These are phyloP conservation scores for Pulveroboletus sp. DNA, from an alignment of 768 basidiomycete genomes.

Conservation along the genomic window DNA sequence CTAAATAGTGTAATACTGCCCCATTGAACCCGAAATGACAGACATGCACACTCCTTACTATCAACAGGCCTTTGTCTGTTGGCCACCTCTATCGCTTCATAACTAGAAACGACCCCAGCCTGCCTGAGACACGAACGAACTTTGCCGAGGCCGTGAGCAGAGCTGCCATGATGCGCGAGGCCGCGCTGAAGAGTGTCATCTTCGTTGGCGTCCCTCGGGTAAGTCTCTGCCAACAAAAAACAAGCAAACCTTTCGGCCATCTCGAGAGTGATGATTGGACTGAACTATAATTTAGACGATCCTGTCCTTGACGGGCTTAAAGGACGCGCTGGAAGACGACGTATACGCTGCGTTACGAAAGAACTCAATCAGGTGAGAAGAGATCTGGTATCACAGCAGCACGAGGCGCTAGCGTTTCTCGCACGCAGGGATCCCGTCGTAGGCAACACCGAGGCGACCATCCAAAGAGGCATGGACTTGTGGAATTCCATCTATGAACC, in stretches of 20 bases:
- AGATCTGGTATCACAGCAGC: constrained; percentile 12
- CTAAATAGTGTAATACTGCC: constrained; percentile 9
- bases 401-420: constrained; percentile 24
- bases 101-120: constrained; percentile 45
- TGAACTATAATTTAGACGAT: constrained; percentile 57
- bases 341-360: constrained; percentile 71
- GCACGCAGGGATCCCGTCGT: constrained; percentile 52
- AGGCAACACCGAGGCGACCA: constrained; percentile 66
- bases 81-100: constrained; percentile 81
- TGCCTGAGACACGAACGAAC: constrained; percentile 39
- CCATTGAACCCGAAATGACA: constrained; percentile 38
- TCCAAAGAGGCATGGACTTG: constrained; percentile 64
- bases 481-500: constrained; percentile 90
- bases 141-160: constrained; percentile 60
- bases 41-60: constrained; percentile 82
- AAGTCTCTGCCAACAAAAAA: constrained; percentile 27
- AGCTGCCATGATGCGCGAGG: constrained; percentile 86
- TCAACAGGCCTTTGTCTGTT: constrained; percentile 76
- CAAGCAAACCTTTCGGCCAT: not conserved
- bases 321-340: constrained; percentile 76
- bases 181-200: constrained; percentile 84
- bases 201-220: constrained; percentile 88
- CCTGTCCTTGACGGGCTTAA: constrained; percentile 73
- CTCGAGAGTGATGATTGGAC: constrained; percentile 6
- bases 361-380: constrained; percentile 59